phyloP scores from a whole-genome alignment of 345 rosid species.

The Arabidopsis arenosa region DNA sequence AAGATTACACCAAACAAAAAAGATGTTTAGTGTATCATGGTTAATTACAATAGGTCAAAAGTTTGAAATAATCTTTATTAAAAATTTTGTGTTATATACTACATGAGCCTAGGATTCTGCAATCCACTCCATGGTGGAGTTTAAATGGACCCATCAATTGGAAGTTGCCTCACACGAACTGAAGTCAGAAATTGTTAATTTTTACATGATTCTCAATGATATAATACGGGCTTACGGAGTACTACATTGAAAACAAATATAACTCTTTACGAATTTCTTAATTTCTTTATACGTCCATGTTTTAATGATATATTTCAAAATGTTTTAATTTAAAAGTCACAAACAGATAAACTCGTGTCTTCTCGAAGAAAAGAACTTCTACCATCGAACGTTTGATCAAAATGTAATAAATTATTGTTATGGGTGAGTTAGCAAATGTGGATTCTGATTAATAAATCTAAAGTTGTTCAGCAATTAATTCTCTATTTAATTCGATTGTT shows the following conservation, averaged over 20 bases:
- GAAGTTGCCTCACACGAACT: constrained; percentile 44
- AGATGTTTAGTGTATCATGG: neutral
- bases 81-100: neutral
- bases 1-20: too few relatives aligned
- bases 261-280: neutral
- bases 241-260: neutral
- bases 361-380: neutral
- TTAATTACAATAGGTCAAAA: constrained; percentile 36
- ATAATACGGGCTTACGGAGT: neutral
- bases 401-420: neutral
- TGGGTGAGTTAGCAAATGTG: constrained; percentile 1
- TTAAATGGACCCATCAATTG: constrained; percentile 46
- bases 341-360: neutral
- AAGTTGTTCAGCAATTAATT: neutral
- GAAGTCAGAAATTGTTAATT: constrained; percentile 31
- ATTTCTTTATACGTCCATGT: neutral
- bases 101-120: constrained; percentile 46
- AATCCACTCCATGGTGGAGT: constrained; percentile 48
- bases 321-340: constrained; percentile 15
- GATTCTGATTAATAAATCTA: neutral
- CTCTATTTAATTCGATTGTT: too few relatives aligned
- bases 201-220: constrained; percentile 7
- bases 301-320: neutral
- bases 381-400: constrained; percentile 12
- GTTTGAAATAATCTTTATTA: constrained; percentile 1